Evolutionary conservation across 2,329 filamentous ascomycete genomes (phyloP).

Genomic region (Pseudogymnoascus sp.): DNA sequence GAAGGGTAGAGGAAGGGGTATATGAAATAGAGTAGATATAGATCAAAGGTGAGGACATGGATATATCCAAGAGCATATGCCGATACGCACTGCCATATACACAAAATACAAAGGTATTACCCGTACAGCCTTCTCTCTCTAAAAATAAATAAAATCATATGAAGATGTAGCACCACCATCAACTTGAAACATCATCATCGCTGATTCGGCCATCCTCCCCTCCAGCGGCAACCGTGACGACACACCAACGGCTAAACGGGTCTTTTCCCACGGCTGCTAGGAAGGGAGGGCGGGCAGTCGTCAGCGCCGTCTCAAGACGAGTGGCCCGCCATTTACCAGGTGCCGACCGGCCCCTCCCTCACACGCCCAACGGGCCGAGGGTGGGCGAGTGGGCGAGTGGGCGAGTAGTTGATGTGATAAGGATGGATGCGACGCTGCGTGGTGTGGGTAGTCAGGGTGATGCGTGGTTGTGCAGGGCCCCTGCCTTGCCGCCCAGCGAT

Average conservation of each 20-base stretch:
- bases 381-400: neutral
- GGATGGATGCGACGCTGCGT: conserved; percentile 3
- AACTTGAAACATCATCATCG: neutral
- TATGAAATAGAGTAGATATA: neutral
- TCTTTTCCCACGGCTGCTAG: neutral
- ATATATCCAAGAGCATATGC: neutral
- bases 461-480: neutral
- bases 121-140: neutral
- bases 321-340: neutral
- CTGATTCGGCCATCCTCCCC: neutral
- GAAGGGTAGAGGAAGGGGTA: no score
- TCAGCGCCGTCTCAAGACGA: neutral
- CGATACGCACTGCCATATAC: neutral
- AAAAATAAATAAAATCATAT: neutral
- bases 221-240: neutral
- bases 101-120: neutral
- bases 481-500: neutral
- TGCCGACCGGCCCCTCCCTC: neutral
- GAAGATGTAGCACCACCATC: neutral
- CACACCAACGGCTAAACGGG: neutral
- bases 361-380: neutral
- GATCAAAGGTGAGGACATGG: neutral
- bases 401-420: neutral
- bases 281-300: neutral
- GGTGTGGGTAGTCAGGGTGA: neutral